phyloP scores from a whole-genome alignment of 805 yeast species.

The Candida michaelii region DNA sequence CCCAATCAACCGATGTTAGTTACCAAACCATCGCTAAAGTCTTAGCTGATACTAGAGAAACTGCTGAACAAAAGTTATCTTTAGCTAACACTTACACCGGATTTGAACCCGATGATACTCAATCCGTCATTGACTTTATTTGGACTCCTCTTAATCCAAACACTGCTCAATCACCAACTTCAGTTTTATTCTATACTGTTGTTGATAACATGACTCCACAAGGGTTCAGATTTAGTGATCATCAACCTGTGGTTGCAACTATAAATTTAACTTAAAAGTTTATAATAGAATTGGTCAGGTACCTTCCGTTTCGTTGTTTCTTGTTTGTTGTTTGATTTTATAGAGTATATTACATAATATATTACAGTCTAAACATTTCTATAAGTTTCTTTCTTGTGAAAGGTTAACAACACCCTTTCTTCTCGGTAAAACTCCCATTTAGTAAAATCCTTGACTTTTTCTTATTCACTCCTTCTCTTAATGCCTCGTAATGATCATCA shows the following conservation, averaged over 20 bases:
- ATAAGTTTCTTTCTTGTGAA: too few relatives aligned
- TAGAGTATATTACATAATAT: too few relatives aligned
- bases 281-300: too few relatives aligned
- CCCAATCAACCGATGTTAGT: conserved; percentile 23
- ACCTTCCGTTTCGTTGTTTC: too few relatives aligned
- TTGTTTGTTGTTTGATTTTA: too few relatives aligned
- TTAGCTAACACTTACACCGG: conserved; percentile 41
- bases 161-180: conserved; percentile 12
- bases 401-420: conserved; percentile 10
- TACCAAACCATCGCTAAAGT: conserved; percentile 32
- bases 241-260: conserved; percentile 38
- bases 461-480: conserved; percentile 5
- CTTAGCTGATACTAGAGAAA: conserved; percentile 27
- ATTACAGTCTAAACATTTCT: too few relatives aligned
- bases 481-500: conserved; percentile 14
- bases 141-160: conserved; percentile 30
- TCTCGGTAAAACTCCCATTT: conserved; percentile 10
- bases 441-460: conserved; percentile 11
- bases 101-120: conserved; percentile 25
- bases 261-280: conserved; percentile 4
- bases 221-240: conserved; percentile 44
- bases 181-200: conserved; percentile 27
- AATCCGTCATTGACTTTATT: conserved; percentile 40
- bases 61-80: conserved; percentile 23
- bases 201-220: conserved; percentile 34